A percentile compares a stretch with the other conserved stretches of the same genome.
These are phyloP conservation scores for Sarocladiaceae sp. DNA, from an alignment of 2,329 filamentous ascomycete species.

Conservation along the genomic window DNA sequence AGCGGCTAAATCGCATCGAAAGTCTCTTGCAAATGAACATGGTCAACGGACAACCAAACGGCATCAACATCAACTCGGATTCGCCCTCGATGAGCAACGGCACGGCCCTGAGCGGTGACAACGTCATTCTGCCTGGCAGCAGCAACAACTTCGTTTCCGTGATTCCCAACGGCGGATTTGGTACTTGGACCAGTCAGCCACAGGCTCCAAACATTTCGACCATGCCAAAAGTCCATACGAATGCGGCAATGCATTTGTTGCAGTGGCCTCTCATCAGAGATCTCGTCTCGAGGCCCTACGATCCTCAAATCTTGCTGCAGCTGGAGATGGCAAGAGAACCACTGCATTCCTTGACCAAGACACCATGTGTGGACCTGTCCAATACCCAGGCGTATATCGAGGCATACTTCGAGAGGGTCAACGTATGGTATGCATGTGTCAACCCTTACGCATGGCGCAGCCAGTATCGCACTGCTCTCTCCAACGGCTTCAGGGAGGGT, in stretches of 20 bases:
- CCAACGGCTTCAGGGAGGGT: conserved; percentile 69
- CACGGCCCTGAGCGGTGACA: conserved; percentile 52
- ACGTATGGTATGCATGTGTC: conserved; percentile 80
- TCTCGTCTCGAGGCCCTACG: conserved; percentile 69
- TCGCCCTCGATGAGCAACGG: conserved; percentile 61
- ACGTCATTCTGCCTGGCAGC: conserved; percentile 37
- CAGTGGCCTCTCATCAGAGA: conserved; percentile 78
- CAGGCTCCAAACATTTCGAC: conserved; percentile 64
- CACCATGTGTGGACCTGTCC: conserved; percentile 62
- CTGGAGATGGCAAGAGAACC: conserved; percentile 75
- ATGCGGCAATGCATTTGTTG: conserved; percentile 69
- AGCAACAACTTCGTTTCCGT: conserved; percentile 43
- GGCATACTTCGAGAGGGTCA: conserved; percentile 74
- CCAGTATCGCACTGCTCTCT: conserved; percentile 69
- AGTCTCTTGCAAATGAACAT: conserved; percentile 68
- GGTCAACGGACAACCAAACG: conserved; percentile 40
- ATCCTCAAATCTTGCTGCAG: conserved; percentile 74
- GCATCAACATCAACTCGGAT: conserved; percentile 51
- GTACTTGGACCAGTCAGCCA: conserved; percentile 59
- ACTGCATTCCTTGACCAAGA: conserved; percentile 59
- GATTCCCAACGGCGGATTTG: conserved; percentile 59
- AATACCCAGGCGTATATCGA: conserved; percentile 70
- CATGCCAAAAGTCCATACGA: conserved; percentile 81
- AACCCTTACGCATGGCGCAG: conserved; percentile 75
- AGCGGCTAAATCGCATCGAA: conserved; percentile 72